A percentile compares a stretch with the other conserved stretches of the same genome.
Conservation (phyloP, 768 basidiomycete genomes). For the Coprinellus micaceus region DNA sequence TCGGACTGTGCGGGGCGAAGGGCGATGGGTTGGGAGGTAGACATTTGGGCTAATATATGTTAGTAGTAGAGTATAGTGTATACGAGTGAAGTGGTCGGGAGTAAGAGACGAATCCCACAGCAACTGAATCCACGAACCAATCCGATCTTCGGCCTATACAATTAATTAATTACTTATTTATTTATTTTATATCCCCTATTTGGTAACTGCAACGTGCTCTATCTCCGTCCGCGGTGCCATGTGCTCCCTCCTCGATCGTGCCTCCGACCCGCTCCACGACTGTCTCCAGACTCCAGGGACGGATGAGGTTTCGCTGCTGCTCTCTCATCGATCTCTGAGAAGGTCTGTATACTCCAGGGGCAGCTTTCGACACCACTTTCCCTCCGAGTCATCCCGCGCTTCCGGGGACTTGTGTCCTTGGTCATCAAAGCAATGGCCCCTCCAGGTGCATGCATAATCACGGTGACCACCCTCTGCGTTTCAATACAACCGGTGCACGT, state of each 20-base stretch:
- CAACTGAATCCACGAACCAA: background rate
- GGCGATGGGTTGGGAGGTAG: slow-evolving; percentile 45
- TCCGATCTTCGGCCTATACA: background rate
- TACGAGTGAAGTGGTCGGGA: too few relatives aligned
- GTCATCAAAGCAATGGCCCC: too few relatives aligned
- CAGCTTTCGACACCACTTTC: background rate
- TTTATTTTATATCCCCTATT: background rate
- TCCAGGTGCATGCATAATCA: too few relatives aligned
- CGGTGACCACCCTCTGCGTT: too few relatives aligned
- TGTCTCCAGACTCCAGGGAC: background rate
- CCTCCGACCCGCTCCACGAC: slow-evolving; percentile 7
- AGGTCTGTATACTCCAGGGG: too few relatives aligned
- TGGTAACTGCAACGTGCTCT: background rate
- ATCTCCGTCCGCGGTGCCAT: background rate
- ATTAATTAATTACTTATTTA: slow-evolving; percentile 11
- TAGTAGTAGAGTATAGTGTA: slow-evolving; percentile 5
- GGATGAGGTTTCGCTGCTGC: background rate
- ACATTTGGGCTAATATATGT: slow-evolving; percentile 16
- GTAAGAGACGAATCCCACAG: background rate
- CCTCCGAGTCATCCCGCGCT: too few relatives aligned
- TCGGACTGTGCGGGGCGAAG: slow-evolving; percentile 33
- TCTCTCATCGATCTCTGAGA: background rate
- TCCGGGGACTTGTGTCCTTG: too few relatives aligned
- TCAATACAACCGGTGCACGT: too few relatives aligned
- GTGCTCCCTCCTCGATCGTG: background rate